Percentiles rank a stretch among this genome's conserved stretches.
These are phyloP conservation scores for Rosa persica DNA, from an alignment of 306 rosid genomes.

Conservation along the genomic window DNA sequence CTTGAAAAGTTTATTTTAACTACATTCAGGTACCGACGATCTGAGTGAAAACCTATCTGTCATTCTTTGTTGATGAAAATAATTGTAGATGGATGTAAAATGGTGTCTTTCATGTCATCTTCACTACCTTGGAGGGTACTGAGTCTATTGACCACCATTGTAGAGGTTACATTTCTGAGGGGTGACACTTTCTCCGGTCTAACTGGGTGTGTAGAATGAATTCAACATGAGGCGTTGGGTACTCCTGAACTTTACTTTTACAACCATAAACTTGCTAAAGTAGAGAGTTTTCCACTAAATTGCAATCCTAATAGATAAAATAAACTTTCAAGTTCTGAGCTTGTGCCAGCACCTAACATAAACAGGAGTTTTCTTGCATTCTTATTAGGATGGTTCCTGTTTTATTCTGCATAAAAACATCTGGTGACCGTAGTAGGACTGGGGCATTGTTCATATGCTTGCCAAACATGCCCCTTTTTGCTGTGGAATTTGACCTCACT, in stretches of 20 bases:
- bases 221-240: neutral
- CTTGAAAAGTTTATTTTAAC: constrained; percentile 8
- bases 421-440: neutral
- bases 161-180: neutral
- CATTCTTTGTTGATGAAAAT: neutral
- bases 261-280: neutral
- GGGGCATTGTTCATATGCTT: neutral
- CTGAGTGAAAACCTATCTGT: neutral
- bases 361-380: too few relatives aligned
- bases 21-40: neutral
- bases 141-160: neutral
- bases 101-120: neutral
- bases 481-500: neutral
- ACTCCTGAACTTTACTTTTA: neutral
- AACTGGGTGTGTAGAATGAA: neutral
- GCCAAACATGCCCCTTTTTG: neutral
- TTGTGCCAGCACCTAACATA: too few relatives aligned
- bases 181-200: neutral
- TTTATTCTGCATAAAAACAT: neutral
- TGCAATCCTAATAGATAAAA: neutral
- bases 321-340: too few relatives aligned
- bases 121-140: neutral
- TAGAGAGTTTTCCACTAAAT: neutral
- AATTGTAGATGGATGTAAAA: neutral
- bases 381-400: neutral